These are phyloP conservation scores for Skeletonema costatum DNA, from an alignment of 108 stramenopile species.

Conservation along the genomic window DNA sequence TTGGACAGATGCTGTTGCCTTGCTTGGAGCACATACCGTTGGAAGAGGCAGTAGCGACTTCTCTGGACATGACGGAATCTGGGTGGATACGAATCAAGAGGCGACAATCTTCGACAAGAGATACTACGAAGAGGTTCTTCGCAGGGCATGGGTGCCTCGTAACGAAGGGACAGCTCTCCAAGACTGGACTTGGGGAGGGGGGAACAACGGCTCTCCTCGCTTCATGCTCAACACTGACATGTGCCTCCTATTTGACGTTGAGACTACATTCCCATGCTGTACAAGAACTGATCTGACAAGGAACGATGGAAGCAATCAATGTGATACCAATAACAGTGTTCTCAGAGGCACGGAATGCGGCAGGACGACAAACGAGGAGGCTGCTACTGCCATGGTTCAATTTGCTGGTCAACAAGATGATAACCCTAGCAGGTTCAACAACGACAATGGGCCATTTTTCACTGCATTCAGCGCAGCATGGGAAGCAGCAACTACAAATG, in stretches of 20 bases:
- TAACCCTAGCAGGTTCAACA: not conserved
- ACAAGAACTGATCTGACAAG: constrained; percentile 5
- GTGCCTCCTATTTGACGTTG: too few species aligned
- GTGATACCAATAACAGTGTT: not conserved
- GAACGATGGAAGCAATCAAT: not conserved
- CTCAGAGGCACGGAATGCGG: not conserved
- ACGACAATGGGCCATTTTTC: constrained; percentile 27
- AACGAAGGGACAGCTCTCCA: not conserved
- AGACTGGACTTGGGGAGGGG: constrained; percentile 20
- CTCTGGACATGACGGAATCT: constrained; percentile 36
- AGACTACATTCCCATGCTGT: constrained; percentile 11
- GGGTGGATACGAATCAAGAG: constrained; percentile 33
- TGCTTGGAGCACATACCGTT: constrained; percentile 42
- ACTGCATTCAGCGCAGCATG: constrained; percentile 18
- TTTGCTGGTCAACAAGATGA: not conserved
- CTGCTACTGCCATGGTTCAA: constrained; percentile 8
- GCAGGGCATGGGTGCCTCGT: constrained; percentile 14
- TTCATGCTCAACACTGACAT: too few species aligned
- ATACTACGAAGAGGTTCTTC: constrained; percentile 24
- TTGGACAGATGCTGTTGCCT: constrained; percentile 47
- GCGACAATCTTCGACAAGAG: constrained; percentile 34
- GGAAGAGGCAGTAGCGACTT: constrained; percentile 32
- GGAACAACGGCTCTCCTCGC: not conserved
- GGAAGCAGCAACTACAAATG: constrained; percentile 21
- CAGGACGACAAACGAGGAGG: not conserved